phyloP scores from a whole-genome alignment of 2,329 filamentous ascomycete species.

The Cytospora schulzeri region DNA sequence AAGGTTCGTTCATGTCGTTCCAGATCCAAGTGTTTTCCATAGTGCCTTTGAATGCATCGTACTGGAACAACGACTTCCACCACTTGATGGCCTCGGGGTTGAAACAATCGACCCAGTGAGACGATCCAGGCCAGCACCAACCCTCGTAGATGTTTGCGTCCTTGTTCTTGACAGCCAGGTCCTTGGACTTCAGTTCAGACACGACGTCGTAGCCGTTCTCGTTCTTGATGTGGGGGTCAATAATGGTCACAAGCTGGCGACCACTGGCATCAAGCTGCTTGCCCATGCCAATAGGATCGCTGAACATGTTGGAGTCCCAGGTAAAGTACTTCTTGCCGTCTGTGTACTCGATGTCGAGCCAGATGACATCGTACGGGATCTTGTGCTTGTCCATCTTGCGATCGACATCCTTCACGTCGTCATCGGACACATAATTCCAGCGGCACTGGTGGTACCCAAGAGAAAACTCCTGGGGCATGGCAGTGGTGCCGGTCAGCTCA shows the following conservation, averaged over 20 bases:
- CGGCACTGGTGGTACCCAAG: conserved; percentile 96
- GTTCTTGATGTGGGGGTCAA: conserved; percentile 98
- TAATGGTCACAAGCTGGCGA: conserved; percentile 89
- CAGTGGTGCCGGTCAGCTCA: conserved; percentile 87
- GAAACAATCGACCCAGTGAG: conserved; percentile 95
- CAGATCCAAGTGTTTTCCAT: conserved; percentile 88
- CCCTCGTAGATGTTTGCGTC: conserved; percentile 87
- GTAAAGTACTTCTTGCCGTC: conserved; percentile 98
- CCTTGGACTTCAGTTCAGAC: conserved; percentile 80
- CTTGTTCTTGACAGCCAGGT: conserved; percentile 86
- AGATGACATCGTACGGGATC: conserved; percentile 98
- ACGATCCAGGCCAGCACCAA: conserved; percentile 98
- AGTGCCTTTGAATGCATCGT: conserved; percentile 83
- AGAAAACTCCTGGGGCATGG: conserved; percentile 88
- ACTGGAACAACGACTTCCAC: conserved; percentile 90
- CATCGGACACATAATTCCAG: conserved; percentile 98
- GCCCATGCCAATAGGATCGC: conserved; percentile 83
- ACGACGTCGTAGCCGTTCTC: conserved; percentile 74
- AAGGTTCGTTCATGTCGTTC: conserved; percentile 99
- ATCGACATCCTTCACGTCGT: conserved; percentile 96
- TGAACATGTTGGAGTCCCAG: conserved; percentile 88
- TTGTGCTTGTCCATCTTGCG: conserved; percentile 92
- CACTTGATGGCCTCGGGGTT: conserved; percentile 88
- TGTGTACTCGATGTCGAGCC: conserved; percentile 97
- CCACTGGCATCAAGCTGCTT: conserved; percentile 83